Base-by-base conservation (phyloP, 208 protist species). In the Polymyxa betae region DNA sequence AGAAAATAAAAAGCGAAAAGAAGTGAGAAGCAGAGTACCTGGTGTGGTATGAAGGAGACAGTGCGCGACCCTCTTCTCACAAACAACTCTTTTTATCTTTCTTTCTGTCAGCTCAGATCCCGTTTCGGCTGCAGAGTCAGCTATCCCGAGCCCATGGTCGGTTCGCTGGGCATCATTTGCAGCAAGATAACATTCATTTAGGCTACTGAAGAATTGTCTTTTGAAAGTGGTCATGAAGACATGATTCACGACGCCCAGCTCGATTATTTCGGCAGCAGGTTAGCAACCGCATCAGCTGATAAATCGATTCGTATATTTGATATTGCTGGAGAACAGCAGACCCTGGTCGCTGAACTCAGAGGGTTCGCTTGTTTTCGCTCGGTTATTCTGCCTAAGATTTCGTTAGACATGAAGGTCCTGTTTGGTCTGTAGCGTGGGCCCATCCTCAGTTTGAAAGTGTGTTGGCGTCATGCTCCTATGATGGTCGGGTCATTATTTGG, bases 281-380 rank as follows among this genome's bases (percentile, higher is more conserved):
- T 99, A n/a, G 98, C 98, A 1, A 99, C 98, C 0, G 97, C 96
- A 78, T 99, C 97, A 43, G 98, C 97, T 0, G 98, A 99, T 92
- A 93, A 96, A 43, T 77, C 96, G n/a, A 96, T 99, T 41, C 97
- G 97, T 90, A 97, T 99, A 66, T 98, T 99, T 93, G 93, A 97
- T 29, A 95, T 97, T 24, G 10, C 29, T 5, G 89, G 89, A n/a
- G 87, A 90, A 12, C 54, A 66, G 89, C 89, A 90, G 24, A 64
- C 54, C 29, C 38, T 72, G 92, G 0, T 60, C 87, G 16, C 45
- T 77, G 89, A 88, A 24, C 45, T 93, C 29, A 89, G 46, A 54
- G 38, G 41, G 44, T 46, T 60, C 24, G 49, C 49, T 24, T 60
- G 49, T 24, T 24, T 29, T 24, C 24, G 5, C 24, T 60, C 12